Percentiles rank a stretch among this genome's conserved stretches.
These are phyloP conservation scores for Microcyclospora pomicola DNA, from an alignment of 2,329 filamentous ascomycete species.

Conservation along the genomic window DNA sequence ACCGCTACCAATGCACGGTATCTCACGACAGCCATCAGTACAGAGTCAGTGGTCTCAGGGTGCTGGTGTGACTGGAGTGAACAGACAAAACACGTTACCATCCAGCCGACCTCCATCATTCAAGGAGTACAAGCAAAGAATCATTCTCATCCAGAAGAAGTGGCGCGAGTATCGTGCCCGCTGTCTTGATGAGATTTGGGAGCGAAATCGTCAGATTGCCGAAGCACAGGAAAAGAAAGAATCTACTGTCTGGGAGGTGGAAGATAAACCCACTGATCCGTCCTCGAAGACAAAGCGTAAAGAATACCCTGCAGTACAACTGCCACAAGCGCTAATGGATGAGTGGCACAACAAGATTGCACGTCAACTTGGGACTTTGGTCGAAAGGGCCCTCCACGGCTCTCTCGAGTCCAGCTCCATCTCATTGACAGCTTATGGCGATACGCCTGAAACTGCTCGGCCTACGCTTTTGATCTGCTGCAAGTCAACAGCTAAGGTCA, in stretches of 20 bases:
- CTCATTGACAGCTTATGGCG: slow-evolving; percentile 60
- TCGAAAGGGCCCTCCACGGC: slow-evolving; percentile 58
- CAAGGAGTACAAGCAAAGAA: slow-evolving; percentile 22
- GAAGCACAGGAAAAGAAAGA: background rate
- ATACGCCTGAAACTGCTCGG: slow-evolving; percentile 48
- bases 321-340: slow-evolving; percentile 50
- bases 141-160: slow-evolving; percentile 20
- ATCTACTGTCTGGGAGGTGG: background rate
- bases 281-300: slow-evolving; percentile 11
- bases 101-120: slow-evolving; percentile 12
- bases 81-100: slow-evolving; percentile 2
- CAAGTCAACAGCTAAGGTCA: slow-evolving; percentile 59
- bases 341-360: slow-evolving; percentile 60
- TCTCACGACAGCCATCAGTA: slow-evolving; percentile 2
- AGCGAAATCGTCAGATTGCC: background rate
- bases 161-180: slow-evolving; percentile 18
- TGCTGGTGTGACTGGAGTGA: background rate
- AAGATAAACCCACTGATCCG: background rate
- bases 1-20: background rate
- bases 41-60: slow-evolving; percentile 2
- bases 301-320: slow-evolving; percentile 28
- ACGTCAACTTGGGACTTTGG: slow-evolving; percentile 57
- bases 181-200: background rate
- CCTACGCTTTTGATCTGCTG: slow-evolving; percentile 69
- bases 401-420: slow-evolving; percentile 67